Conservation (phyloP, 2,329 filamentous ascomycete species). For the Zymoseptoria crescenta region DNA sequence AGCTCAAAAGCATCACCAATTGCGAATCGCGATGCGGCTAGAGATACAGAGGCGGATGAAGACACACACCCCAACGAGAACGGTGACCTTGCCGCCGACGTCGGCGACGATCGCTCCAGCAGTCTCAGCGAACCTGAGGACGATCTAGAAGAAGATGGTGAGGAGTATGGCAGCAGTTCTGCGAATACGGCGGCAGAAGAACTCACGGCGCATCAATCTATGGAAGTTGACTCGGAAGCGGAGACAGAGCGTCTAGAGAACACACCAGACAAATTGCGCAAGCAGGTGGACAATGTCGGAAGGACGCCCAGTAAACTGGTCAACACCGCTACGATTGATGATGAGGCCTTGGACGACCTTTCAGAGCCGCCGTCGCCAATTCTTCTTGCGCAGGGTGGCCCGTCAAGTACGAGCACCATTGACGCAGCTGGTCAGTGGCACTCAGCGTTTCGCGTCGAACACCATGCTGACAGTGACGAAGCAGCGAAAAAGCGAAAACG, state of each 20-base stretch:
- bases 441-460: background rate
- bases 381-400: conserved; percentile 22
- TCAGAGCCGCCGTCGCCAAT: conserved; percentile 33
- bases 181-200: conserved; percentile 3
- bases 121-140: conserved; percentile 90
- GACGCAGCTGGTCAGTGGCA: conserved; percentile 20
- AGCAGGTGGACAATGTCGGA: conserved; percentile 43
- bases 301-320: conserved; percentile 71
- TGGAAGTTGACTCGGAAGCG: conserved; percentile 66
- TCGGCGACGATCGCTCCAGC: conserved; percentile 58
- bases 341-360: conserved; percentile 31
- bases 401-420: conserved; percentile 27
- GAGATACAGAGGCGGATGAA: conserved; percentile 1
- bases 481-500: conserved; percentile 39
- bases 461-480: background rate
- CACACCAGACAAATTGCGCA: conserved; percentile 37
- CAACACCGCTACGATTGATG: conserved; percentile 44
- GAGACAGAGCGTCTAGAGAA: conserved; percentile 90
- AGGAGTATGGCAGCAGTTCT: conserved; percentile 10
- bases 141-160: conserved; percentile 41
- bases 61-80: background rate
- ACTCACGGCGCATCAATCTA: conserved; percentile 18
- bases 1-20: conserved; percentile 26
- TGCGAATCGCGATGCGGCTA: conserved; percentile 12
- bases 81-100: conserved; percentile 18